Evolutionary conservation across 352 stramenopile species (phyloP), one percentile per base, ranked within the genome.

Genomic region (Phytophthora crassamura): DNA sequence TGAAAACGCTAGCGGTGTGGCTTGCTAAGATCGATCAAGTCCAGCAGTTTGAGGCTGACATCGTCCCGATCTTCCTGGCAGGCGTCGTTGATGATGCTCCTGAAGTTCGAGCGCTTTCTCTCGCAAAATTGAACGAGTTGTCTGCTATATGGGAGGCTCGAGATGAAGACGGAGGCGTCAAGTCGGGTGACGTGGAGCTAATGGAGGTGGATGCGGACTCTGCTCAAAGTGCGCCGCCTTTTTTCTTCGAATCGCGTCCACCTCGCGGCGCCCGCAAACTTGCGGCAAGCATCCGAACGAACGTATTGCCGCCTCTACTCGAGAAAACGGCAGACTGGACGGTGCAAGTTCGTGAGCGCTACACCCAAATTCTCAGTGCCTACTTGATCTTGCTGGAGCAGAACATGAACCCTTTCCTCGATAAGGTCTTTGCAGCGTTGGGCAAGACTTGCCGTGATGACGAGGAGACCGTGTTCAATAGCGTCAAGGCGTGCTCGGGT

Each of bases 241-340:
- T 75, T 39, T 86, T 78, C 43, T 95, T 91, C 28, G n/a, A 62
- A 3, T 59, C 55, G 12, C 79, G 82, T 14, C 83, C 83, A 12
- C 79, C 75, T 0, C 40, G 73, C 42, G 82, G 78, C 14, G 80
- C 67, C 16, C 78, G 82, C 12, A 76, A 78, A 34, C 52, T 93
- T 36, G 81, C 81, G 14, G 43, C 40, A 32, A 89, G 73, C 38
- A 64, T 92, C 18, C 67, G 77, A 34, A 52, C 58, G 3, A 65
- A 90, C 10, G 62, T 93, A 9, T 49, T 93, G 12, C 77, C 83
- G 11, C 33, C 60, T 11, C 66, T 95, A 12, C 62, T 95, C 7
- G 84, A 92, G 36, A 89, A 86, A 72, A 89, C 79, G 2, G 70
- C 65, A 49, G 87, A 95, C 62, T 95, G 87, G 87, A 95, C 84